Evolutionary conservation across 805 yeast species (phyloP), one percentile per base, ranked within the genome.

Genomic region (Metschnikowia orientalis): DNA sequence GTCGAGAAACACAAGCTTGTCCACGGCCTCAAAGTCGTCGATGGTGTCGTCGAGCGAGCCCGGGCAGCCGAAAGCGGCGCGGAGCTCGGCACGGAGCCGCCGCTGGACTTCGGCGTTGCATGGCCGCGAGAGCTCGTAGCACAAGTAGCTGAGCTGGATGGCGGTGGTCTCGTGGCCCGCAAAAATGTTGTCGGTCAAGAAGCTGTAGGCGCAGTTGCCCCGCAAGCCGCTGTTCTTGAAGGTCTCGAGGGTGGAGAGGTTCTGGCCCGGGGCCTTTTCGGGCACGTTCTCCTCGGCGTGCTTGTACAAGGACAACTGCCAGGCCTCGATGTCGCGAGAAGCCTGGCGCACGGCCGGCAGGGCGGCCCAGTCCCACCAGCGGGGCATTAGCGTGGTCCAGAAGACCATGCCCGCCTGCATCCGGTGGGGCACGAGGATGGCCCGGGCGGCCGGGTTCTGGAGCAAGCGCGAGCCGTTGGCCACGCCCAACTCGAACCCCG

Each of bases 91-190:
- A 20, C 59, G 57, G 12, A 84, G 56, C 21, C 48, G 51, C 3
- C 50, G 37, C 51, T 81, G 89, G 42, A 73, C 62, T 11, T 54
- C 50, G 5, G 45, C 38, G 42, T 75, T 59, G 9, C 54, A 51
- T 0, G 76, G 76, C 37, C 75, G 58, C 2, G 84, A 77, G 22
- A 80, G 50, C 47, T 78, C 77, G 59, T 73, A 80, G 13, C 74
- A 61, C 32, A 75, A 55, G 50, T 72, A 81, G 0, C 84, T 63
- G 37, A 81, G 51, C n/a, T 16, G 52, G 38, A 26, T 50, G 16
- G 45, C 47, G 8, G 54, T 79, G 4, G 89, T 81, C 48, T 80
- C 82, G 50, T 81, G 88, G 3, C 89, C 89, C 1, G 89, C 89
- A 28, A 81, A 79, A 23, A 80, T 67, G 50, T 81, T 85, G 48